These are phyloP conservation scores for Schizophyllum amplum DNA, from an alignment of 1,284 basidiomycete genomes.

Conservation along the genomic window DNA sequence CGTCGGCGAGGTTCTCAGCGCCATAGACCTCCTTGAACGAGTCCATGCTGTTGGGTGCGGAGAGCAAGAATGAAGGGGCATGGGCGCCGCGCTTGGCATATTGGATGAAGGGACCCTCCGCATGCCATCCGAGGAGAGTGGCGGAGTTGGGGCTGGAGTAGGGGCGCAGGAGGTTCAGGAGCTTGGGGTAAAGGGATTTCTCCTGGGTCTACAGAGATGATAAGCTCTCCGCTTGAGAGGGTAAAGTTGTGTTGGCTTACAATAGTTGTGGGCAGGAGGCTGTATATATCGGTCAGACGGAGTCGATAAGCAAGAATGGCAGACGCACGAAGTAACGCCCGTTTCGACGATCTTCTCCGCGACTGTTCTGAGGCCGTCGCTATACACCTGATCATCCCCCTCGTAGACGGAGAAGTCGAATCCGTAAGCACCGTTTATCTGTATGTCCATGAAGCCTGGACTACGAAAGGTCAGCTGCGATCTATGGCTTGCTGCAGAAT, in stretches of 20 bases:
- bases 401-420: conserved; percentile 84
- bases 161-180: conserved; percentile 57
- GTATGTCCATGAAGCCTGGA: conserved; percentile 73
- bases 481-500: neutral
- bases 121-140: conserved; percentile 79
- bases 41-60: conserved; percentile 50
- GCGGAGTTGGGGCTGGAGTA: conserved; percentile 54
- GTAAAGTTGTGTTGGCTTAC: conserved; percentile 33
- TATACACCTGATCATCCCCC: conserved; percentile 60
- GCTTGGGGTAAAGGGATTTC: conserved; percentile 58
- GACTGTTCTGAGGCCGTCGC: conserved; percentile 60
- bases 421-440: conserved; percentile 84
- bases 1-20: conserved; percentile 46
- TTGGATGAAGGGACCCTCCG: conserved; percentile 84
- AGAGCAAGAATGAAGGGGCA: conserved; percentile 57
- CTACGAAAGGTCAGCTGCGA: conserved; percentile 25
- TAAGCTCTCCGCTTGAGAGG: conserved; percentile 3
- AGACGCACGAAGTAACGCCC: conserved; percentile 75
- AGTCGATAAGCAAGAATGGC: conserved; percentile 1
- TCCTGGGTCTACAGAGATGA: conserved; percentile 55
- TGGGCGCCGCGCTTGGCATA: conserved; percentile 77
- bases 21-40: conserved; percentile 75
- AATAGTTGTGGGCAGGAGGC: conserved; percentile 72
- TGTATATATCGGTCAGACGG: conserved; percentile 18
- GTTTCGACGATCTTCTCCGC: conserved; percentile 77